phyloP scores from a whole-genome alignment of 2,329 filamentous ascomycete genomes.

The Fusarium solani-melongenae region DNA sequence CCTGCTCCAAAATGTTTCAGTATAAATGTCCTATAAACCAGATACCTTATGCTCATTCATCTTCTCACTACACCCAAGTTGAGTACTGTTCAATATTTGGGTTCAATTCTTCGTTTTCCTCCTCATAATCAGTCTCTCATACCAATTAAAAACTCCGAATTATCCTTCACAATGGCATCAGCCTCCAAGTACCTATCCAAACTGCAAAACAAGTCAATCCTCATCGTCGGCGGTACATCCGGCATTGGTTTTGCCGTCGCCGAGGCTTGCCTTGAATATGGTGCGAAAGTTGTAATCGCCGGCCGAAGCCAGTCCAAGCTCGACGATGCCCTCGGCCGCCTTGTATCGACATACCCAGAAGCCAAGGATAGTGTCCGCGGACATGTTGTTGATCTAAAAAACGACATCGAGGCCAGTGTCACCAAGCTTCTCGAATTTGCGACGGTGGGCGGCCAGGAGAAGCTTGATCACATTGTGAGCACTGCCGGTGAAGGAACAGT shows the following conservation, averaged over 20 bases:
- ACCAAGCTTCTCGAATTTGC: background rate
- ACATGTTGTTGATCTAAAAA: background rate
- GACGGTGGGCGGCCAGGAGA: background rate
- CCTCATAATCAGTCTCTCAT: background rate
- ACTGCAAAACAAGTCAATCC: background rate
- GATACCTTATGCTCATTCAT: background rate
- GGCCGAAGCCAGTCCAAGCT: background rate
- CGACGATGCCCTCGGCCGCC: background rate
- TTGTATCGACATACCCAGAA: background rate
- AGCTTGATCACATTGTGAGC: background rate
- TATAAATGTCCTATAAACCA: background rate
- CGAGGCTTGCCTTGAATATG: background rate
- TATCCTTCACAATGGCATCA: background rate
- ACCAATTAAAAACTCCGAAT: background rate
- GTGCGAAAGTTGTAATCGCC: background rate
- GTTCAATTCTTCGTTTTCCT: background rate
- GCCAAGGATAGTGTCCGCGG: background rate
- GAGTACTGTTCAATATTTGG: background rate
- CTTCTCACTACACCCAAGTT: background rate
- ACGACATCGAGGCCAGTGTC: background rate
- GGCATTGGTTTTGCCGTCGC: background rate
- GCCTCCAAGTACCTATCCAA: background rate
- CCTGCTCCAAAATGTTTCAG: background rate
- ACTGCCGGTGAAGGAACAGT: background rate
- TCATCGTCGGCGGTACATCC: background rate